These are phyloP conservation scores for Dalbergia oliveri DNA, from an alignment of 306 rosid species.

Conservation along the genomic window DNA sequence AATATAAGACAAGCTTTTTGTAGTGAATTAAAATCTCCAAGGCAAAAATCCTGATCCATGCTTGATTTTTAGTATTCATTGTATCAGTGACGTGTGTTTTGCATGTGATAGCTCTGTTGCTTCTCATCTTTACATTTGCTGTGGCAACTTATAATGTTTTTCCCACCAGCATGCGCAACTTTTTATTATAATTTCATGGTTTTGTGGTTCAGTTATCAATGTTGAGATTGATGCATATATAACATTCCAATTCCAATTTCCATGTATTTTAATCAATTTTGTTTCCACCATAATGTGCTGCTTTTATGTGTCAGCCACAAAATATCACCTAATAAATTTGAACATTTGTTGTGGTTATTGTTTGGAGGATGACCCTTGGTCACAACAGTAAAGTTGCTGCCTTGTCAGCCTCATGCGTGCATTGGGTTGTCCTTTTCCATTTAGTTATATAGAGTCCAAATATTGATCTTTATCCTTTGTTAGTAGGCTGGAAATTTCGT, in stretches of 20 bases:
- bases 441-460: constrained; percentile 38
- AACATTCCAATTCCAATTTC: constrained; percentile 2
- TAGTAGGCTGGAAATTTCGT: constrained; percentile 99
- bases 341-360: constrained; percentile 13
- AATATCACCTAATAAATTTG: constrained; percentile 38
- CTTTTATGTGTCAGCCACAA: constrained; percentile 23
- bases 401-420: constrained; percentile 6
- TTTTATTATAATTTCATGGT: constrained; percentile 13
- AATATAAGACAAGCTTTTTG: constrained; percentile 47
- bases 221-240: constrained; percentile 30
- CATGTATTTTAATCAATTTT: constrained; percentile 26
- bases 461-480: constrained; percentile 72
- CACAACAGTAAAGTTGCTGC: constrained; percentile 11
- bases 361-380: constrained; percentile 30
- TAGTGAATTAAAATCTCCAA: constrained; percentile 26
- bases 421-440: constrained; percentile 10
- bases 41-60: constrained; percentile 6
- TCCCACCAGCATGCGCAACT: neutral
- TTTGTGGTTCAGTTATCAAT: constrained; percentile 5
- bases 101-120: constrained; percentile 40
- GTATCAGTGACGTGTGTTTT: constrained; percentile 13
- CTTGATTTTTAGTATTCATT: constrained; percentile 21
- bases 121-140: constrained; percentile 36
- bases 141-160: constrained; percentile 19
- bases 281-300: constrained; percentile 30